Conservation (phyloP, 2,329 filamentous ascomycete species). For the Coccinonectria pachysandricola region DNA sequence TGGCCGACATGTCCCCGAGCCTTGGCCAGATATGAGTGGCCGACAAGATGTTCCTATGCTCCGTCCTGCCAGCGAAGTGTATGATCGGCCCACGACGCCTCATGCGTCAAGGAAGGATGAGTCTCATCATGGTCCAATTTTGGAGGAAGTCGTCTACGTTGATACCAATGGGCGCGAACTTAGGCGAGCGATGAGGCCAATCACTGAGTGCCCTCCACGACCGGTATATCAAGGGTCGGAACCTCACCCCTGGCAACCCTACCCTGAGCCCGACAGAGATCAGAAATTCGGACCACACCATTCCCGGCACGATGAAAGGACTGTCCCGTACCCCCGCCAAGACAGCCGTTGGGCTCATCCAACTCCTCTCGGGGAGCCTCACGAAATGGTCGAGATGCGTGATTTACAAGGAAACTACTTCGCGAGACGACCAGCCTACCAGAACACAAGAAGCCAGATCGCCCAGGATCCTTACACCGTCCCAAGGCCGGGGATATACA, state of each 20-base stretch:
- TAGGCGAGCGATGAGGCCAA: slow-evolving; percentile 10
- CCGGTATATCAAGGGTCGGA: no score
- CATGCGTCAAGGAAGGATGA: no score
- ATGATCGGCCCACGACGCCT: slow-evolving; percentile 22
- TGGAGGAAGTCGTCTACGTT: slow-evolving; percentile 18
- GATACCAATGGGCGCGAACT: slow-evolving; percentile 16
- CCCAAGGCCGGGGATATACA: no score
- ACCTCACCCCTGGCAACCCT: no score
- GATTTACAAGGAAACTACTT: slow-evolving; percentile 37
- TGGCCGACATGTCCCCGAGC: background rate
- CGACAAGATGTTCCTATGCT: slow-evolving; percentile 12
- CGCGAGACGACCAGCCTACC: slow-evolving; percentile 30
- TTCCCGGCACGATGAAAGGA: slow-evolving; percentile 5
- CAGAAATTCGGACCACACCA: slow-evolving; percentile 5
- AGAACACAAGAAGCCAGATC: slow-evolving; percentile 18
- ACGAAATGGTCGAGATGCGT: slow-evolving; percentile 36
- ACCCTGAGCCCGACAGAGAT: slow-evolving; percentile 4
- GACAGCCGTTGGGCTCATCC: slow-evolving; percentile 4
- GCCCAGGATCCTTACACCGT: slow-evolving; percentile 11
- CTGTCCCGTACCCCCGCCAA: slow-evolving; percentile 5
- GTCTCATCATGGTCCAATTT: slow-evolving; percentile 3
- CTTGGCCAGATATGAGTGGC: slow-evolving; percentile 1
- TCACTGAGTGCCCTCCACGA: slow-evolving; percentile 3
- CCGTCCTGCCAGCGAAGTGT: slow-evolving; percentile 20
- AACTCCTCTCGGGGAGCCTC: slow-evolving; percentile 19